Evolutionary conservation across 78 protist species (phyloP).

Genomic region (Emiliania huxleyi): DNA sequence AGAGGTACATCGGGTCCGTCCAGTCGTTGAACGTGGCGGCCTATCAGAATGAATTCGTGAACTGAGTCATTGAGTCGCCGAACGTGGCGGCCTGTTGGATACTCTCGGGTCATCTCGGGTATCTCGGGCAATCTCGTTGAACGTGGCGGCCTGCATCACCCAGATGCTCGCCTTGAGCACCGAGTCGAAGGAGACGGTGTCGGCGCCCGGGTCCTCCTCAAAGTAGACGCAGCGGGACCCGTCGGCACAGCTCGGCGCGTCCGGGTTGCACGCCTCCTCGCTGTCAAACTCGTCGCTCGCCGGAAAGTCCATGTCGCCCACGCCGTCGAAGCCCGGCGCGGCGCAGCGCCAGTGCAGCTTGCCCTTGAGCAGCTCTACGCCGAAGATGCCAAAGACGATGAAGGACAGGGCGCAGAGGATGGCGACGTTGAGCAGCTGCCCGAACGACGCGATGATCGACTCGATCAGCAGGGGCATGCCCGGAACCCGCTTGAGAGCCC

Average conservation of each 20-base stretch:
- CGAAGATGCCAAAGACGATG: conserved; percentile 26
- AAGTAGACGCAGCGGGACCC: neutral
- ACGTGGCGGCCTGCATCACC: no score
- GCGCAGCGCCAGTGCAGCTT: neutral
- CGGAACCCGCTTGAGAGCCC: conserved; percentile 37
- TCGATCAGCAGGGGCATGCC: conserved; percentile 8
- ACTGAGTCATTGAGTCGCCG: no score
- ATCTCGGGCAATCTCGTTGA: no score
- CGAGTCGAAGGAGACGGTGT: neutral
- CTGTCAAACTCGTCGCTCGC: neutral
- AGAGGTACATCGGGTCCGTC: neutral
- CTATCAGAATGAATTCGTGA: no score
- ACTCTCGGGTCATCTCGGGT: no score
- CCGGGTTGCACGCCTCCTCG: neutral
- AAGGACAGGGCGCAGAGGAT: neutral
- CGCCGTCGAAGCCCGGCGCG: neutral
- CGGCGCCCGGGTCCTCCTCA: neutral
- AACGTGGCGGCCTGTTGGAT: no score
- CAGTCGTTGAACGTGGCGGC: neutral
- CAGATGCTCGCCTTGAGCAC: neutral
- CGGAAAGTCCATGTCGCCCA: neutral
- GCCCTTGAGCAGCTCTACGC: conserved; percentile 32
- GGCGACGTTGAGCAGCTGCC: conserved; percentile 8
- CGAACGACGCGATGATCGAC: neutral
- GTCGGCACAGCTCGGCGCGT: neutral